A percentile compares a stretch with the other conserved stretches of the same genome.
phyloP scores from a whole-genome alignment of 2,329 filamentous ascomycete genomes.

The Trichoderma sp. region DNA sequence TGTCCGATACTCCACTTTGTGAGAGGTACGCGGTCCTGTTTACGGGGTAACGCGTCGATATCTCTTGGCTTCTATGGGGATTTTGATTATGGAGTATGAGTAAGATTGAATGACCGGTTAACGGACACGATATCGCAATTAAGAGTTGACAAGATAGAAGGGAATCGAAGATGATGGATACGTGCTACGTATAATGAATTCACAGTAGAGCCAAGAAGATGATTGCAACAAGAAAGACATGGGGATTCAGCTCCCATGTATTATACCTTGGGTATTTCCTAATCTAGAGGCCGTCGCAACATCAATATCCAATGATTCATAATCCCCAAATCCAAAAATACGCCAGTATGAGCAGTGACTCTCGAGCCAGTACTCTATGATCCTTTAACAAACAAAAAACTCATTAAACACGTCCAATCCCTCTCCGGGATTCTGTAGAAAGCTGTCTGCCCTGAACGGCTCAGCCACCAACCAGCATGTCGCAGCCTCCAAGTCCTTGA shows the following conservation, averaged over 20 bases:
- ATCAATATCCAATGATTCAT: neutral
- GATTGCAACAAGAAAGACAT: neutral
- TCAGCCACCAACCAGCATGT: constrained; percentile 16
- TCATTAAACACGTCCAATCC: constrained; percentile 6
- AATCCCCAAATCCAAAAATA: neutral
- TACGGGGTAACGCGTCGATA: neutral
- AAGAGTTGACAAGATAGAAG: no score
- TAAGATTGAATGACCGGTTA: neutral
- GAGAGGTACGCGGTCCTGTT: neutral
- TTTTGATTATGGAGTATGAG: neutral
- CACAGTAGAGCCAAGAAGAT: neutral
- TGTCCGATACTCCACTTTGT: neutral
- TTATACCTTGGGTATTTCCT: neutral
- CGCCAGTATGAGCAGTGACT: neutral
- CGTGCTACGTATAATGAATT: neutral
- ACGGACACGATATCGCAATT: constrained; percentile 1
- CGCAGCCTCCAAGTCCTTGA: constrained; percentile 12
- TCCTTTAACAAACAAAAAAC: neutral
- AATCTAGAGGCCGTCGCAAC: neutral
- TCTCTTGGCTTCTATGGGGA: neutral
- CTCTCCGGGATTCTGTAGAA: neutral
- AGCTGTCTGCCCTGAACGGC: constrained; percentile 8
- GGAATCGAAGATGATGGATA: neutral
- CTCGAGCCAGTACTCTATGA: neutral
- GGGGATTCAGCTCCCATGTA: neutral